A percentile compares a stretch with the other conserved stretches of the same genome.
These are phyloP conservation scores for Gossypium davidsonii DNA, from an alignment of 441 rosid species.

Conservation along the genomic window DNA sequence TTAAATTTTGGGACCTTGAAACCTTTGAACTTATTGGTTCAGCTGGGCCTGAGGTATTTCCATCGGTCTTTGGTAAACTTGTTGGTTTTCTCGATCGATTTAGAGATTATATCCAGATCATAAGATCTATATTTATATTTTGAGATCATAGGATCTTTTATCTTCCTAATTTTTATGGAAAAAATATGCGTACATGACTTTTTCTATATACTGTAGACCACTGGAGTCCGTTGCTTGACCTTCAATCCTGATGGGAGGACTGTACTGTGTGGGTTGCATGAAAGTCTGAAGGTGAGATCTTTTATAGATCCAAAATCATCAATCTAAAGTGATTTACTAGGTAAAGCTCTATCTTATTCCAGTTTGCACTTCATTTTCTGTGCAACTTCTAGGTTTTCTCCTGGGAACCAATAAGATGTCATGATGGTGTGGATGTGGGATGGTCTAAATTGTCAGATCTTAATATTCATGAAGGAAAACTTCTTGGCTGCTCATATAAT, in stretches of 20 bases:
- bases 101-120: background rate
- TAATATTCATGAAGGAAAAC: slow-evolving; percentile 94
- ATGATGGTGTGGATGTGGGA: slow-evolving; percentile 92
- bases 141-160: background rate
- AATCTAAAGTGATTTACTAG: slow-evolving; percentile 5
- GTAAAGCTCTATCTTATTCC: slow-evolving; percentile 7
- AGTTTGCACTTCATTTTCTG: slow-evolving; percentile 13
- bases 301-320: slow-evolving; percentile 11
- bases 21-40: slow-evolving; percentile 95
- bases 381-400: slow-evolving; percentile 68
- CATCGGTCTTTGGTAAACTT: slow-evolving; percentile 7
- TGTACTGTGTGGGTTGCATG: slow-evolving; percentile 93
- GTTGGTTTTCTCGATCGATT: slow-evolving; percentile 4
- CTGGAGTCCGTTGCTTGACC: slow-evolving; percentile 88
- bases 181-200: slow-evolving; percentile 8
- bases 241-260: slow-evolving; percentile 96
- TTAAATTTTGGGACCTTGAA: slow-evolving; percentile 98
- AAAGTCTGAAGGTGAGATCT: slow-evolving; percentile 71
- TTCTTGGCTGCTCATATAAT: slow-evolving; percentile 95
- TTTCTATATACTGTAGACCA: slow-evolving; percentile 40
- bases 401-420: slow-evolving; percentile 96
- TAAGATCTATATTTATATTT: background rate
- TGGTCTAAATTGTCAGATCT: slow-evolving; percentile 96
- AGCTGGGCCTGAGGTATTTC: slow-evolving; percentile 85
- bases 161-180: background rate